phyloP scores from a whole-genome alignment of 148 eudicot species.

The Gaultheria prostrata region DNA sequence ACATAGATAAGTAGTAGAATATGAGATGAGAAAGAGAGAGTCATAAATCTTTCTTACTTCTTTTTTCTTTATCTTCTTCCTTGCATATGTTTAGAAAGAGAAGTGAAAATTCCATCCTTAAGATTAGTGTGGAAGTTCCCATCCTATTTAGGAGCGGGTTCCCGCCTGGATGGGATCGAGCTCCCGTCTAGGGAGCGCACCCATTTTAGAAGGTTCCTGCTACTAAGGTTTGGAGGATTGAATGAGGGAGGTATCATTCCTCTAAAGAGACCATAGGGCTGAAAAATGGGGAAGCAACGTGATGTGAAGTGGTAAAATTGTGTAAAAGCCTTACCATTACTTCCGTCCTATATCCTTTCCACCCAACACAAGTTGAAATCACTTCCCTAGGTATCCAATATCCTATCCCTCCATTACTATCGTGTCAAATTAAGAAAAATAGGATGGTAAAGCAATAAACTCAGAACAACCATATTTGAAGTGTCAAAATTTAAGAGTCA shows the following conservation, averaged over 20 bases:
- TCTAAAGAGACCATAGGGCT: not conserved
- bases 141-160: too few relatives aligned
- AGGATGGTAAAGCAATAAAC: not conserved
- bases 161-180: too few relatives aligned
- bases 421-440: not conserved
- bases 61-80: too few relatives aligned
- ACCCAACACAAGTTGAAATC: not conserved
- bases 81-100: too few relatives aligned
- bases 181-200: too few relatives aligned
- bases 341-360: not conserved
- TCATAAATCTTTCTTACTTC: too few relatives aligned
- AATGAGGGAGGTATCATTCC: not conserved
- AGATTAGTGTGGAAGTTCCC: too few relatives aligned
- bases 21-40: too few relatives aligned
- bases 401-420: not conserved
- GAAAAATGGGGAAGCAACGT: not conserved
- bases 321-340: not conserved
- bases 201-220: too few relatives aligned
- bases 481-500: not conserved
- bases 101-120: too few relatives aligned
- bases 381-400: not conserved
- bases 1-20: too few relatives aligned
- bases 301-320: not conserved
- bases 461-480: not conserved
- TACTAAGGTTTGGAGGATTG: not conserved